Conservation (phyloP, 2,329 filamentous ascomycete species). For the Cordyceps fumosorosea region DNA sequence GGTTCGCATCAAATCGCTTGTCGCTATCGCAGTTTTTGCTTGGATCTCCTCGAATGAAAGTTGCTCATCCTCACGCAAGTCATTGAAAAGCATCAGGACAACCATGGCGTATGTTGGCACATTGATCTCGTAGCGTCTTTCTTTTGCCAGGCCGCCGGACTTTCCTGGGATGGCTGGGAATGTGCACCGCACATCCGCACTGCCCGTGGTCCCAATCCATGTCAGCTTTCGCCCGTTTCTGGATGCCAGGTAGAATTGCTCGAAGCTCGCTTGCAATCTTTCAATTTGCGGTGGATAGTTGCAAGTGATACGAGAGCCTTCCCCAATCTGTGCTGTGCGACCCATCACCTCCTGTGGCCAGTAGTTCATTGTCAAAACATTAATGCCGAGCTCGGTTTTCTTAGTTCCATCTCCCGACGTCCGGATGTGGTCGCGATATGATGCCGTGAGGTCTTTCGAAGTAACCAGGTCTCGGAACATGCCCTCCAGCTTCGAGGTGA, state of each 20-base stretch:
- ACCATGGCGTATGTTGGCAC: slow-evolving; percentile 92
- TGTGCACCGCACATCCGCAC: slow-evolving; percentile 75
- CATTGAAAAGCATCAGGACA: slow-evolving; percentile 83
- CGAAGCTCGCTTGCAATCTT: slow-evolving; percentile 74
- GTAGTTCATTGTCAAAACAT: slow-evolving; percentile 84
- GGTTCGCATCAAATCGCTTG: slow-evolving; percentile 65
- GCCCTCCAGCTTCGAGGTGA: slow-evolving; percentile 86
- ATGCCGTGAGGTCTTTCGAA: slow-evolving; percentile 72
- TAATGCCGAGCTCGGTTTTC: slow-evolving; percentile 72
- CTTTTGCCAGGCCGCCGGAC: slow-evolving; percentile 51
- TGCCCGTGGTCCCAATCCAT: slow-evolving; percentile 68
- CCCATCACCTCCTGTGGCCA: slow-evolving; percentile 92
- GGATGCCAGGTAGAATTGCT: slow-evolving; percentile 79
- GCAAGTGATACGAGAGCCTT: slow-evolving; percentile 41
- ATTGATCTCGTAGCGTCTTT: slow-evolving; percentile 80
- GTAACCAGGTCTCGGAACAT: slow-evolving; percentile 97
- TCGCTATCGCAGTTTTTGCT: slow-evolving; percentile 70
- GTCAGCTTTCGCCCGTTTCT: slow-evolving; percentile 84
- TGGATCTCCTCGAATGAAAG: slow-evolving; percentile 72
- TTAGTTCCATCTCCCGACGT: slow-evolving; percentile 40
- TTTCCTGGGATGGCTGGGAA: slow-evolving; percentile 70
- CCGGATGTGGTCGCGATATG: slow-evolving; percentile 64
- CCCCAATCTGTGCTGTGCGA: slow-evolving; percentile 44
- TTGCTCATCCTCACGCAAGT: slow-evolving; percentile 47
- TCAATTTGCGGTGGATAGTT: slow-evolving; percentile 71